A percentile compares a stretch with the other conserved stretches of the same genome.
phyloP scores from a whole-genome alignment of 2,329 filamentous ascomycete genomes.

The Fusarium sp. region DNA sequence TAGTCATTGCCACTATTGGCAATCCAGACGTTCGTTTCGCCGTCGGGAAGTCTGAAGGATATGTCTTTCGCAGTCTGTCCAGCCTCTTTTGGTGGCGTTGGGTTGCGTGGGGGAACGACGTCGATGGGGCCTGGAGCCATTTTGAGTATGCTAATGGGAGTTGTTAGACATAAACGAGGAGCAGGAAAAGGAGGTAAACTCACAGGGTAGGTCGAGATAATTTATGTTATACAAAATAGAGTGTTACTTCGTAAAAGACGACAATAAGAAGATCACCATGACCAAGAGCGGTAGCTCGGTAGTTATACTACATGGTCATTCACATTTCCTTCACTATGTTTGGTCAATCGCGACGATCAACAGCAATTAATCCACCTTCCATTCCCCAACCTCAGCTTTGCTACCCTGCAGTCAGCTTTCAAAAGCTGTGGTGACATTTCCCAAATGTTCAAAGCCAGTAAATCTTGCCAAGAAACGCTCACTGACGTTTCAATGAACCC shows the following conservation, averaged over 20 bases:
- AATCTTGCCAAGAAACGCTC: neutral
- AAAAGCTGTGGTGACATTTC: neutral
- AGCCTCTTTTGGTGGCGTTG: slow-evolving; percentile 23
- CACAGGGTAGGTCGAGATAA: neutral
- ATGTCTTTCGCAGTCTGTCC: slow-evolving; percentile 15
- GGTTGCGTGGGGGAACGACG: slow-evolving; percentile 21
- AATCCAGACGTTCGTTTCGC: slow-evolving; percentile 26
- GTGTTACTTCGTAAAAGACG: neutral
- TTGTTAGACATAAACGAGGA: neutral
- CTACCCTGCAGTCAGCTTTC: neutral
- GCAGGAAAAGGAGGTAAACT: neutral
- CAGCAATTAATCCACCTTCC: neutral
- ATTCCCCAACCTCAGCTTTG: neutral
- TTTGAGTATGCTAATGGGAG: neutral
- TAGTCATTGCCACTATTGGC: slow-evolving; percentile 8
- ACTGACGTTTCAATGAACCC: slow-evolving; percentile 1
- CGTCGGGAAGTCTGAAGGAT: slow-evolving; percentile 19
- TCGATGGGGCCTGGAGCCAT: slow-evolving; percentile 8
- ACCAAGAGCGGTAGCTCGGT: neutral
- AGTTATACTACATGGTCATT: slow-evolving; percentile 4
- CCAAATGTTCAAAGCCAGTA: neutral
- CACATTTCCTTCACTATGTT: neutral
- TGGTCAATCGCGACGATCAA: neutral
- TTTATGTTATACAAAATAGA: no score
- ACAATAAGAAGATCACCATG: neutral